Conservation (phyloP, 495 filamentous ascomycete genomes). For the Aspergillus nanangensis region DNA sequence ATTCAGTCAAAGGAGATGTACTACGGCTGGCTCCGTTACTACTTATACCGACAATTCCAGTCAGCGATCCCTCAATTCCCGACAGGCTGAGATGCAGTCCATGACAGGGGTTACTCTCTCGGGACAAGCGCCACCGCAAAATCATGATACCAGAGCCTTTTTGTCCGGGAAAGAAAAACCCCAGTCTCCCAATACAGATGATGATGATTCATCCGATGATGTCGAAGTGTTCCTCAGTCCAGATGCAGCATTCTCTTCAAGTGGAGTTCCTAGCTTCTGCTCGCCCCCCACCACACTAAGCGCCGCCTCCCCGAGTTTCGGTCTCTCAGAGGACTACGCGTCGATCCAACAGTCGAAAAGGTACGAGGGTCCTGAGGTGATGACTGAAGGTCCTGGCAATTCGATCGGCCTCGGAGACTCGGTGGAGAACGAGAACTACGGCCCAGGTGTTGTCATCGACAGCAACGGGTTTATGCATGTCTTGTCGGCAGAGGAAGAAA, state of each 20-base stretch:
- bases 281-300: slow-evolving; percentile 1
- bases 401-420: neutral
- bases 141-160: slow-evolving; percentile 11
- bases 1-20: slow-evolving; percentile 9
- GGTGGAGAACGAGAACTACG: neutral
- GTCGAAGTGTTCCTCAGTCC: slow-evolving; percentile 19
- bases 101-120: neutral
- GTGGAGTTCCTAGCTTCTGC: slow-evolving; percentile 3
- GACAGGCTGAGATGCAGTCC: slow-evolving; percentile 3
- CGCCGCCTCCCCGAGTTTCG: slow-evolving; percentile 9
- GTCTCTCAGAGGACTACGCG: neutral
- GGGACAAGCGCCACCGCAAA: slow-evolving; percentile 2
- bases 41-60: slow-evolving; percentile 2
- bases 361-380: neutral
- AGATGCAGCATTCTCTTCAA: slow-evolving; percentile 2
- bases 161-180: slow-evolving; percentile 2
- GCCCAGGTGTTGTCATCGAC: slow-evolving; percentile 19
- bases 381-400: neutral
- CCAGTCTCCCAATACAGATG: neutral
- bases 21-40: slow-evolving; percentile 6
- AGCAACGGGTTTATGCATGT: slow-evolving; percentile 13
- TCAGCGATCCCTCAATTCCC: neutral
- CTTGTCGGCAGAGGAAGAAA: slow-evolving; percentile 16
- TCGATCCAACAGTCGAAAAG: slow-evolving; percentile 1
- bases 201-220: slow-evolving; percentile 2